Conservation (phyloP, 371 early-diverging fungal species). For the Mortierella sp. region DNA sequence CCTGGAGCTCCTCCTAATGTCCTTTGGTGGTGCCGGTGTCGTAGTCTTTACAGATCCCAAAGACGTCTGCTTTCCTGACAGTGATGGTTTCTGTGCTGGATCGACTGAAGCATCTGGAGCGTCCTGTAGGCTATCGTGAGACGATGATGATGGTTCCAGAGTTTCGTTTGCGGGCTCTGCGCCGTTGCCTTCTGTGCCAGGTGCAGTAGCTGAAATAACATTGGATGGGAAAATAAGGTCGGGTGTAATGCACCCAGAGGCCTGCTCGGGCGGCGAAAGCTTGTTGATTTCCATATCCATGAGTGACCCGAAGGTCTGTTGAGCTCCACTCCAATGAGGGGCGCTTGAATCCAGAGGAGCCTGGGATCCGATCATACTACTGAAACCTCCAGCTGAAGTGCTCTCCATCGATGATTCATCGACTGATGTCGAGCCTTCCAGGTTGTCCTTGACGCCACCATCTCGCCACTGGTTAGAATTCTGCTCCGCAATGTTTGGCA, state of each 20-base stretch:
- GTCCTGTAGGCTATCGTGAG: no score
- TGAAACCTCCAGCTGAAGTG: slow-evolving; percentile 5
- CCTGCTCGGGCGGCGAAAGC: slow-evolving; percentile 21
- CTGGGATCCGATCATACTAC: slow-evolving; percentile 12
- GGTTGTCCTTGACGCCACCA: slow-evolving; percentile 3
- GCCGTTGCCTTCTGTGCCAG: slow-evolving; percentile 1
- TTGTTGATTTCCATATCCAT: slow-evolving; percentile 51
- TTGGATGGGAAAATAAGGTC: slow-evolving; percentile 36
- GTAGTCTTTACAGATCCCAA: slow-evolving; percentile 1
- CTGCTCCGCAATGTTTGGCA: slow-evolving; percentile 1
- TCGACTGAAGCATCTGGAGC: no score
- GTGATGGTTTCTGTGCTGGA: neutral
- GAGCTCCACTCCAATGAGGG: slow-evolving; percentile 15
- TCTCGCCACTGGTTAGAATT: slow-evolving; percentile 8
- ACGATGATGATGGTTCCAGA: neutral
- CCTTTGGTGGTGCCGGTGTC: slow-evolving; percentile 8
- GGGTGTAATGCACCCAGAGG: slow-evolving; percentile 36
- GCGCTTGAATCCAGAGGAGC: slow-evolving; percentile 3
- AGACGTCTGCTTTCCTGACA: neutral
- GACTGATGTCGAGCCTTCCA: neutral
- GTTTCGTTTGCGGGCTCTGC: neutral
- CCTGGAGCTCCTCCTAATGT: slow-evolving; percentile 38
- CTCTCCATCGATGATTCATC: neutral
- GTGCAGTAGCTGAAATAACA: neutral
- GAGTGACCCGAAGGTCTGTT: slow-evolving; percentile 34